Evolutionary conservation across 345 rosid genomes (phyloP).

Genomic region (Lepidium africanum): DNA sequence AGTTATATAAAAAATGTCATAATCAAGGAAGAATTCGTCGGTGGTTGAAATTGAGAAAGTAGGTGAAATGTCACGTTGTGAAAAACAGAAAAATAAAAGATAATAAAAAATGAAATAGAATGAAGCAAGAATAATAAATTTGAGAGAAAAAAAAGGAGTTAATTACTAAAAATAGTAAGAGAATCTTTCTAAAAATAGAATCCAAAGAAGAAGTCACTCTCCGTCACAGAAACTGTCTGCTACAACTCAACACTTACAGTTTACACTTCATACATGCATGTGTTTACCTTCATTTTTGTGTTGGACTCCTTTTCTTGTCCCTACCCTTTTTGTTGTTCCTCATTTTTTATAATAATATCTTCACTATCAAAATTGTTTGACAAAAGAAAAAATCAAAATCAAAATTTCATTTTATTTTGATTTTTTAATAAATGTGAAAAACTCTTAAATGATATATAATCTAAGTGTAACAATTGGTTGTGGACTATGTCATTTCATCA

Average conservation of each 20-base stretch:
- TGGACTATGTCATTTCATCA: no score
- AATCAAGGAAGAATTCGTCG: neutral
- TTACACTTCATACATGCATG: slow-evolving; percentile 14
- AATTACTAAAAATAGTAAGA: slow-evolving; percentile 16
- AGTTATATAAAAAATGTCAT: neutral
- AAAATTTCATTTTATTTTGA: no score
- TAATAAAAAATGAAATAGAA: neutral
- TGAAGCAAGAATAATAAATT: slow-evolving; percentile 12
- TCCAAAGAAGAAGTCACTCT: slow-evolving; percentile 19
- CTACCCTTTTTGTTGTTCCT: neutral
- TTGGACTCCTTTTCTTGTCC: slow-evolving; percentile 6
- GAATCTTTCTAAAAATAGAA: slow-evolving; percentile 24
- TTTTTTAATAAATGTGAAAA: no score
- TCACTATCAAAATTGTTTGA: no score
- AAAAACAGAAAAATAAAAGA: neutral
- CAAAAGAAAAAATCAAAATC: no score
- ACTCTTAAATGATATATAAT: no score
- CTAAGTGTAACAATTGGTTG: no score
- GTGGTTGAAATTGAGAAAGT: neutral
- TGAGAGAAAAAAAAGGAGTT: neutral
- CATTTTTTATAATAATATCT: no score
- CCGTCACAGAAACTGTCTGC: slow-evolving; percentile 20
- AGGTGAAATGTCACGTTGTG: slow-evolving; percentile 13
- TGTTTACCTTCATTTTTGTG: neutral
- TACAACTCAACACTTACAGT: slow-evolving; percentile 16